Percentiles rank a stretch among this genome's conserved stretches.
These are phyloP conservation scores for Nyctanthes arbortristis DNA, from an alignment of 257 asterid genomes.

Conservation along the genomic window DNA sequence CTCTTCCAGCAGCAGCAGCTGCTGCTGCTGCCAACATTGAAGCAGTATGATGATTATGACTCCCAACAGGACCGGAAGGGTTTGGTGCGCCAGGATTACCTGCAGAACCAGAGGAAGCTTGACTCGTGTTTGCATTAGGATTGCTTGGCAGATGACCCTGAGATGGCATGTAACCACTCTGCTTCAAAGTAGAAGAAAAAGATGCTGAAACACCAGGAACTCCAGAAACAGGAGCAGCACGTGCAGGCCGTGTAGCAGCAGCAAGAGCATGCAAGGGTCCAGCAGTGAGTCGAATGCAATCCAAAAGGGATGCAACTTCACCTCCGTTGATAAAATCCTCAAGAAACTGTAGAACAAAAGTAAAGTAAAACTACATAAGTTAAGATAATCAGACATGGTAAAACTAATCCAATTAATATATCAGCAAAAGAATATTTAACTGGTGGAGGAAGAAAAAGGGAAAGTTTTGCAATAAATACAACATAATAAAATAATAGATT, in stretches of 20 bases:
- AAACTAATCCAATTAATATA: constrained; percentile 19
- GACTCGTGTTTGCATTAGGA: constrained; percentile 52
- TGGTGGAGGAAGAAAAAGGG: neutral
- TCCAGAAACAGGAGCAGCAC: constrained; percentile 98
- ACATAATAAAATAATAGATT: neutral
- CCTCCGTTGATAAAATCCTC: constrained; percentile 98
- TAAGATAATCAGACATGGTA: too few species aligned
- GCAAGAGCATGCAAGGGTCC: constrained; percentile 99
- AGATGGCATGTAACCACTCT: constrained; percentile 57
- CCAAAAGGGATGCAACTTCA: constrained; percentile 95
- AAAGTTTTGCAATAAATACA: neutral
- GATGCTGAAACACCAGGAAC: constrained; percentile 63
- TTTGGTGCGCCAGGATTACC: constrained; percentile 50
- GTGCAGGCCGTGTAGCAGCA: constrained; percentile 99
- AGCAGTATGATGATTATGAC: constrained; percentile 56
- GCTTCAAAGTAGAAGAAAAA: constrained; percentile 66
- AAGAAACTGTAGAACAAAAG: constrained; percentile 64
- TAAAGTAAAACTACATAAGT: too few species aligned
- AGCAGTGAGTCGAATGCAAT: constrained; percentile 95
- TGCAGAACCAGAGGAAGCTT: constrained; percentile 64
- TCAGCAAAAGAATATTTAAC: neutral
- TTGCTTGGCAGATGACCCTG: constrained; percentile 53
- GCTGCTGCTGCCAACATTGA: constrained; percentile 89
- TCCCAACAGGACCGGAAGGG: constrained; percentile 50
- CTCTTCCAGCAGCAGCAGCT: constrained; percentile 87